Percentiles rank a stretch among this genome's conserved stretches.
phyloP scores from a whole-genome alignment of 2,329 filamentous ascomycete species.

The Podosphaera xanthii region DNA sequence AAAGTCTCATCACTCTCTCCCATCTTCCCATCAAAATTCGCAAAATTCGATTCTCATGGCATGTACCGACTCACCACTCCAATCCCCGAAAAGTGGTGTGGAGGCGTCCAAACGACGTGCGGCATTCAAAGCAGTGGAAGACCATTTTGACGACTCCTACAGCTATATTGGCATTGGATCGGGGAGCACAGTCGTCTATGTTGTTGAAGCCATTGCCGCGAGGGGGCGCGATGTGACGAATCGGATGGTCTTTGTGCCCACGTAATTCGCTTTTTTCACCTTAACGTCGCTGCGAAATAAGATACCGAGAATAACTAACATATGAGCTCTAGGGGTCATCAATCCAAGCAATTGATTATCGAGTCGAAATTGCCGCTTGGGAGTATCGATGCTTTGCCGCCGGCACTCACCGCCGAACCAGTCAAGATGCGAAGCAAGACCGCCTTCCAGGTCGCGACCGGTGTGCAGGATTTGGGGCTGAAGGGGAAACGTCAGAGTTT shows the following conservation, averaged over 20 bases:
- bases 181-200: slow-evolving; percentile 62
- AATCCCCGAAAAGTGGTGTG: slow-evolving; percentile 22
- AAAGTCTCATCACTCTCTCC: too few relatives aligned
- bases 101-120: slow-evolving; percentile 56
- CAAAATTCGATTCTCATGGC: too few relatives aligned
- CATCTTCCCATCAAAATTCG: too few relatives aligned
- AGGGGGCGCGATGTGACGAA: slow-evolving; percentile 30
- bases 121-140: slow-evolving; percentile 48
- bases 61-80: neutral
- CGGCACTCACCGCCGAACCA: slow-evolving; percentile 8
- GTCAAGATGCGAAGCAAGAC: slow-evolving; percentile 22
- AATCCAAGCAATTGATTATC: slow-evolving; percentile 71
- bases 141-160: slow-evolving; percentile 42
- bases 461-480: slow-evolving; percentile 15
- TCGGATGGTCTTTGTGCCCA: slow-evolving; percentile 61
- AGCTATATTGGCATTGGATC: slow-evolving; percentile 58
- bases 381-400: slow-evolving; percentile 16
- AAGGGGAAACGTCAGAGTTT: slow-evolving; percentile 28
- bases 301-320: neutral
- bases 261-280: slow-evolving; percentile 25
- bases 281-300: neutral
- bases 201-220: slow-evolving; percentile 56
- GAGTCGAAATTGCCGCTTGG: slow-evolving; percentile 55
- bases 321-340: slow-evolving; percentile 19
- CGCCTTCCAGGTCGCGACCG: slow-evolving; percentile 44